Conservation (phyloP, 2,329 filamentous ascomycete genomes). For the Epichloe festucae region DNA sequence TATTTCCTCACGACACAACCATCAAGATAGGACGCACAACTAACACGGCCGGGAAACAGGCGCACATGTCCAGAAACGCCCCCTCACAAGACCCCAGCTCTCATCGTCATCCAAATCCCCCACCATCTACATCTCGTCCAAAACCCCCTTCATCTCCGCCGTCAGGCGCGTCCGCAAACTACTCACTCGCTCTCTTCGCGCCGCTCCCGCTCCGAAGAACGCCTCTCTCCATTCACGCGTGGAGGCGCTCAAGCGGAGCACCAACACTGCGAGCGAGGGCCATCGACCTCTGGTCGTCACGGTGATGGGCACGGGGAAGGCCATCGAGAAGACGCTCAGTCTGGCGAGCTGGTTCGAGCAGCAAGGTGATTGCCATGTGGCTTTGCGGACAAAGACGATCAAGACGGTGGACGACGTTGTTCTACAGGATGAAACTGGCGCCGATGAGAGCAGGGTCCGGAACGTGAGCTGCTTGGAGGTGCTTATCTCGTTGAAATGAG, state of each 20-base stretch:
- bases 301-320: conserved; percentile 52
- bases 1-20: background rate
- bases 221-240: conserved; percentile 33
- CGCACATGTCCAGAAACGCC: conserved; percentile 35
- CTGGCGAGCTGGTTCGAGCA: conserved; percentile 53
- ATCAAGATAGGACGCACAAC: background rate
- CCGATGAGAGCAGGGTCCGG: conserved; percentile 29
- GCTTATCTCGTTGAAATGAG: conserved; percentile 32
- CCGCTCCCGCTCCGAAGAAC: conserved; percentile 33
- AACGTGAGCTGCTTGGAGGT: conserved; percentile 40
- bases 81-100: conserved; percentile 27
- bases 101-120: conserved; percentile 30
- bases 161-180: conserved; percentile 53
- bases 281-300: conserved; percentile 27
- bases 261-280: conserved; percentile 11
- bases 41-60: conserved; percentile 19
- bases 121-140: conserved; percentile 51
- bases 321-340: conserved; percentile 49
- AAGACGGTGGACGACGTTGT: conserved; percentile 56
- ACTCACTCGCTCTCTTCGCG: conserved; percentile 38
- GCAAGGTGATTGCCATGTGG: conserved; percentile 44
- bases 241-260: conserved; percentile 25
- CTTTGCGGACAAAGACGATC: conserved; percentile 48
- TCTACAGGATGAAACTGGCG: conserved; percentile 23
- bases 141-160: conserved; percentile 56